Conservation (phyloP, 208 protist genomes). For the Acanthamoeba castellanii region DNA sequence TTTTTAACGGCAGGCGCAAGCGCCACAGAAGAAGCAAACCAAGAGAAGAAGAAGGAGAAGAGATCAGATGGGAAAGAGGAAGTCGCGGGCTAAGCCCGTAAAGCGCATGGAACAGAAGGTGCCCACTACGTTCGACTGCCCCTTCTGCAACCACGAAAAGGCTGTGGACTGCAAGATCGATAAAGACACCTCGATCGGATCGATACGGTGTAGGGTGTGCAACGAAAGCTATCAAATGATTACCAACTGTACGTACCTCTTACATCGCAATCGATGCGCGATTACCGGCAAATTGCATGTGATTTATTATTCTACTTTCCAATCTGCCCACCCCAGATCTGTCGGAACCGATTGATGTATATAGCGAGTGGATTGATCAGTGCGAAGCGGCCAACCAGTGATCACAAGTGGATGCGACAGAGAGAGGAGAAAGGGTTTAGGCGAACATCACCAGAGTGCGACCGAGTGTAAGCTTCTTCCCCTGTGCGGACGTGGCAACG, state of each 20-base stretch:
- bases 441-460: no score
- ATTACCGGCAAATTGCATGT: no score
- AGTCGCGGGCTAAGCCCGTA: conserved; percentile 83
- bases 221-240: conserved; percentile 70
- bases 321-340: conserved; percentile 76
- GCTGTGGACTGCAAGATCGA: conserved; percentile 85
- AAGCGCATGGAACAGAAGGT: conserved; percentile 84
- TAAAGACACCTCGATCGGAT: conserved; percentile 68
- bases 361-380: conserved; percentile 89
- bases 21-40: neutral
- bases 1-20: neutral
- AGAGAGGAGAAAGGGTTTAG: no score
- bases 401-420: neutral
- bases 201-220: conserved; percentile 56
- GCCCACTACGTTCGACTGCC: conserved; percentile 88
- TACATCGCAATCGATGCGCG: neutral
- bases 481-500: no score
- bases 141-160: conserved; percentile 88
- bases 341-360: conserved; percentile 88
- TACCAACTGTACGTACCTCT: conserved; percentile 56
- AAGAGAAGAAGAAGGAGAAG: neutral
- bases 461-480: no score
- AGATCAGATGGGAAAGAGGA: conserved; percentile 84
- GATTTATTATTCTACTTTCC: neutral
- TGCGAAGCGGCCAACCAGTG: conserved; percentile 84